Percentiles rank a stretch among this genome's conserved stretches.
Evolutionary conservation across 2,329 filamentous ascomycete genomes (phyloP).

Genomic region (Podosphaera xanthii): DNA sequence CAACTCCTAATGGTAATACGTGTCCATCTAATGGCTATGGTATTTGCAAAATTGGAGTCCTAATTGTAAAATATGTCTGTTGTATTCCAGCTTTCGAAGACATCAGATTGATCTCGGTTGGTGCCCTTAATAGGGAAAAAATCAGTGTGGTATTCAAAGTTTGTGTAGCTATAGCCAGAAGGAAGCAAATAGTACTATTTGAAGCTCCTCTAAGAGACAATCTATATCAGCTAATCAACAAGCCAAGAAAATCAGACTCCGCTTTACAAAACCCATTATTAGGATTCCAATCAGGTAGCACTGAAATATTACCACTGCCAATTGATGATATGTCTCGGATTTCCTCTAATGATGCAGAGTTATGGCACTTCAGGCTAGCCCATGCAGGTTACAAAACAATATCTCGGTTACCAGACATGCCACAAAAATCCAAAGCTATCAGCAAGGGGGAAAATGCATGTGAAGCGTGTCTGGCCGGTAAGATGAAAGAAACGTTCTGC

Average conservation of each 20-base stretch:
- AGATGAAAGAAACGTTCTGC: background rate
- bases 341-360: background rate
- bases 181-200: background rate
- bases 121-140: background rate
- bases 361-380: background rate
- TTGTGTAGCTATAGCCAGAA: background rate
- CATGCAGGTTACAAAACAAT: background rate
- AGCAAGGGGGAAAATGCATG: background rate
- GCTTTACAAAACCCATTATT: background rate
- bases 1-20: background rate
- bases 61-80: background rate
- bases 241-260: background rate
- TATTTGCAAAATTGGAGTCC: background rate
- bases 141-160: background rate
- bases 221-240: background rate
- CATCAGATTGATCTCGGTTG: background rate
- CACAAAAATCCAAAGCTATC: background rate
- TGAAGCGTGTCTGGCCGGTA: background rate
- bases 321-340: background rate
- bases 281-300: background rate
- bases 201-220: background rate
- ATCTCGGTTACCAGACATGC: background rate
- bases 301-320: background rate
- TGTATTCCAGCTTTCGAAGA: background rate
- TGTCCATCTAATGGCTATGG: background rate